Evolutionary conservation across 441 rosid species (phyloP).

Genomic region (Daphne laureola): DNA sequence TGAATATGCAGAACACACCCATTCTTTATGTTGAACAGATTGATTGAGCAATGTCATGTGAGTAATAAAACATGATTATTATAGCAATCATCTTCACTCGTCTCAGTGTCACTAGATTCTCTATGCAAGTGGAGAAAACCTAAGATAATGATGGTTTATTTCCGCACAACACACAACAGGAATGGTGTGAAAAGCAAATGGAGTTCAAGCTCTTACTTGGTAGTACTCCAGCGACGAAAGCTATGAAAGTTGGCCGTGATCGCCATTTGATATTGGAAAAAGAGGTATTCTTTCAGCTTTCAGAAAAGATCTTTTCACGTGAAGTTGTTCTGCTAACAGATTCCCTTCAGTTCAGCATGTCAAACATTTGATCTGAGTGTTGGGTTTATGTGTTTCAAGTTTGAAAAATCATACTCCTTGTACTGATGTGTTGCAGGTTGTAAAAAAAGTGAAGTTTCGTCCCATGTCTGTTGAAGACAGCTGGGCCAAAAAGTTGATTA

Average conservation of each 20-base stretch:
- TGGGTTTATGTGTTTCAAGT: too few species aligned
- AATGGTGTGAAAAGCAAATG: constrained; percentile 90
- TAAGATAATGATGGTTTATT: too few species aligned
- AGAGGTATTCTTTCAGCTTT: constrained; percentile 37
- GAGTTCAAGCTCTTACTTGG: constrained; percentile 45
- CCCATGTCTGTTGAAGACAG: constrained; percentile 50
- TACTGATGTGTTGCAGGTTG: constrained; percentile 33
- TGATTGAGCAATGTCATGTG: too few species aligned
- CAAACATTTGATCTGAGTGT: too few species aligned
- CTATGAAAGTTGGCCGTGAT: constrained; percentile 66
- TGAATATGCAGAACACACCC: too few species aligned
- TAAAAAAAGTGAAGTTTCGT: constrained; percentile 35
- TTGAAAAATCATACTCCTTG: constrained; percentile 1
- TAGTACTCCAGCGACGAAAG: constrained; percentile 32
- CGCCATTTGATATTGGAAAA: constrained; percentile 67
- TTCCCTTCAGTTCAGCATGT: not conserved
- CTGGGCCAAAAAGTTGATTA: constrained; percentile 63
- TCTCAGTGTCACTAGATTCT: too few species aligned
- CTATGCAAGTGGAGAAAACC: too few species aligned
- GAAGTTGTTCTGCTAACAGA: constrained; percentile 2
- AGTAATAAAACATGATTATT: too few species aligned
- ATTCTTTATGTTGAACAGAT: too few species aligned
- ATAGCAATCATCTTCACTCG: too few species aligned
- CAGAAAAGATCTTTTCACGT: not conserved
- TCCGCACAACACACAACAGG: constrained; percentile 26